Base-by-base conservation (phyloP, 2,329 filamentous ascomycete genomes). In the Talaromyces atroroseus region DNA sequence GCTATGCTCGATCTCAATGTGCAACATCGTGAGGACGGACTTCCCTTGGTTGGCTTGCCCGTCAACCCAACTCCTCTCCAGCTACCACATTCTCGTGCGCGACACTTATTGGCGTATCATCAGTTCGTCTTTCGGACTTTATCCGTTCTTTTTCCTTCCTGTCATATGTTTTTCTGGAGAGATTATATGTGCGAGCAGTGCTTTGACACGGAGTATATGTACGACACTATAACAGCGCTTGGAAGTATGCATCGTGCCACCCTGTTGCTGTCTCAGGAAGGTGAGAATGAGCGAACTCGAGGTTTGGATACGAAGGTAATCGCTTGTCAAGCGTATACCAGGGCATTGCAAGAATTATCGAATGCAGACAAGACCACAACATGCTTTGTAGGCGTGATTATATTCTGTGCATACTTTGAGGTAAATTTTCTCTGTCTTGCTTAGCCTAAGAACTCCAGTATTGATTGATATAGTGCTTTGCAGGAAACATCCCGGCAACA, bases 121-220 rank as follows among this genome's bases (percentile, higher is more conserved):
- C 62, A 64, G 34, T 63, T 58, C 29, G 32, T 64, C 4, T 64
- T 57, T 54, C 46, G 61, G 21, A 63, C 62, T 2, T 42, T 62
- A 26, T 53, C 54, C 11, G 55, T 59, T 12, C 44, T 63, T 3
- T 64, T 64, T 40, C 58, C 60, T 18, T 38, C 55, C 1, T 48
- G 60, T 24, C 52, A 56, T 26, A 29, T 62, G 24, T 18, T 38
- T 29, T 63, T 61, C 49, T 63, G 62, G 62, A 51, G 58, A 54
- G 62, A 64, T 20, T 59, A 49, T 38, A 3, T 64, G 3, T 64
- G 62, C 40, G 45, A 64, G 48, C 59, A 58, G 46, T 60, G 59
- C 7, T 64, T 60, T 61, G 62, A 64, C 26, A 32, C 34, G 14
- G 62, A 64, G 50, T 64, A 57, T 53, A 40, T 61, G n/a, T 64